Evolutionary conservation across 192 early-diverging fungal species (phyloP).

Genomic region (Pilobolus umbonatus): DNA sequence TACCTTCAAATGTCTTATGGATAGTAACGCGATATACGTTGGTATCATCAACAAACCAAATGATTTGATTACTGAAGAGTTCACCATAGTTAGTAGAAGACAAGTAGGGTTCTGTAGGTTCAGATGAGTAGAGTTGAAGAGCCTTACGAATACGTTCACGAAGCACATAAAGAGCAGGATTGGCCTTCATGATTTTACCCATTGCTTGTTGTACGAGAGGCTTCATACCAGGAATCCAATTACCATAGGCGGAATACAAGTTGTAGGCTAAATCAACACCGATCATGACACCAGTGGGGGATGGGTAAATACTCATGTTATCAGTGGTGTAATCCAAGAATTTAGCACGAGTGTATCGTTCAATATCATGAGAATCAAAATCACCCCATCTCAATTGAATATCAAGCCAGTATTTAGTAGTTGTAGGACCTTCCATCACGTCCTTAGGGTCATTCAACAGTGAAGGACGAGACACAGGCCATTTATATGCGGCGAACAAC

Average conservation of each 20-base stretch:
- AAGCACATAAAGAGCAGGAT: slow-evolving; percentile 94
- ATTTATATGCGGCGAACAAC: slow-evolving; percentile 96
- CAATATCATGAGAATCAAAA: slow-evolving; percentile 98
- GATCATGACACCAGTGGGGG: slow-evolving; percentile 94
- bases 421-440: slow-evolving; percentile 94
- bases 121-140: slow-evolving; percentile 96
- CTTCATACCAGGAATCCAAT: slow-evolving; percentile 99
- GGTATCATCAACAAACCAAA: slow-evolving; percentile 99
- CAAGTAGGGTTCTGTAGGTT: slow-evolving; percentile 97
- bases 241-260: slow-evolving; percentile 89
- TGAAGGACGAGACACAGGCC: slow-evolving; percentile 95
- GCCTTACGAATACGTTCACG: slow-evolving; percentile 98
- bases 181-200: slow-evolving; percentile 99
- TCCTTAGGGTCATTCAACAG: slow-evolving; percentile 91
- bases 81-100: slow-evolving; percentile 94
- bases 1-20: slow-evolving; percentile 99
- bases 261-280: slow-evolving; percentile 98
- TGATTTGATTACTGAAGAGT: slow-evolving; percentile 96
- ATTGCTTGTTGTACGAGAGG: slow-evolving; percentile 95
- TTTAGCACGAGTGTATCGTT: slow-evolving; percentile 97
- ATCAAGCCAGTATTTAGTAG: slow-evolving; percentile 98
- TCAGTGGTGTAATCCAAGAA: slow-evolving; percentile 98
- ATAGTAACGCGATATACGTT: slow-evolving; percentile 99
- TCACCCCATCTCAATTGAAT: slow-evolving; percentile 98
- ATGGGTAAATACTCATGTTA: slow-evolving; percentile 99